A percentile compares a stretch with the other conserved stretches of the same genome.
phyloP scores from a whole-genome alignment of 2,329 filamentous ascomycete species.

The Chaetomium olivaceum region DNA sequence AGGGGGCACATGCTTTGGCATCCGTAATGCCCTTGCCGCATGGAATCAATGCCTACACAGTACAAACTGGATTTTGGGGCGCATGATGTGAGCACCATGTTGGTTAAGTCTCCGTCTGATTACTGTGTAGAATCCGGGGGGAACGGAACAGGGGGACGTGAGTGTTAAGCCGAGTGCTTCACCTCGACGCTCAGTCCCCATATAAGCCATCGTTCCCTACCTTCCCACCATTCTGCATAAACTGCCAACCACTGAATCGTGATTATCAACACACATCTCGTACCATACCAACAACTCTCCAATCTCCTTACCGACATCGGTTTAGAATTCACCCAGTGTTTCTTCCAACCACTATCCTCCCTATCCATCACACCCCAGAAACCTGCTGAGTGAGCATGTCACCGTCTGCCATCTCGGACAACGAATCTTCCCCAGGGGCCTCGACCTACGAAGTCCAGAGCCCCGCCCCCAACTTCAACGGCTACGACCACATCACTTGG shows the following conservation, averaged over 20 bases:
- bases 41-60: not conserved
- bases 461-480: constrained; percentile 62
- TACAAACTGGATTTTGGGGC: not conserved
- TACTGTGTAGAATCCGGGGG: not conserved
- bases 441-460: constrained; percentile 57
- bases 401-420: constrained; percentile 57
- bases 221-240: not conserved
- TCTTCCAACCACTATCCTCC: not conserved
- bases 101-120: not conserved
- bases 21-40: not conserved
- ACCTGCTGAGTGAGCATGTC: constrained; percentile 50
- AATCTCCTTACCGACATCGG: not conserved
- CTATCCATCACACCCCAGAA: not conserved
- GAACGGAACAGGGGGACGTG: constrained; percentile 16
- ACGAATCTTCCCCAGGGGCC: constrained; percentile 46
- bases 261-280: not conserved
- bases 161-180: constrained; percentile 27
- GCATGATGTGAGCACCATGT: constrained; percentile 22
- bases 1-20: not conserved
- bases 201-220: constrained; percentile 21
- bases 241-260: not conserved
- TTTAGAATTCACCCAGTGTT: not conserved
- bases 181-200: not conserved
- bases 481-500: constrained; percentile 93
- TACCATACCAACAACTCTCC: not conserved